phyloP scores from a whole-genome alignment of 768 basidiomycete species.

The Lentinula aciculospora region DNA sequence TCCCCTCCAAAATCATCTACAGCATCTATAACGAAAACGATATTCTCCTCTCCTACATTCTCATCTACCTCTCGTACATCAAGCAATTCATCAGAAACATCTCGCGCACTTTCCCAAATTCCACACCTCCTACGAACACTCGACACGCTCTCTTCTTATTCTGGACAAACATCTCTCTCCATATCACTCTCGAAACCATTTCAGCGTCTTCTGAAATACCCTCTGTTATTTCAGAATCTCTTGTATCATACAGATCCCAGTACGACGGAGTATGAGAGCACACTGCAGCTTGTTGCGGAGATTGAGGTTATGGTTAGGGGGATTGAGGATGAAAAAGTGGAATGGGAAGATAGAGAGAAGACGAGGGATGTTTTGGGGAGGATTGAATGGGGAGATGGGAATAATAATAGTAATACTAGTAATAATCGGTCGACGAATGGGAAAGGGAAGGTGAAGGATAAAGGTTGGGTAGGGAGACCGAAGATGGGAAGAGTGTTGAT shows the following conservation, averaged over 20 bases:
- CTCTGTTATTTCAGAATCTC: slow-evolving; percentile 94
- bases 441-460: not conserved
- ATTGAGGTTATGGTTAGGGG: slow-evolving; percentile 94
- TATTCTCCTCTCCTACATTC: not conserved
- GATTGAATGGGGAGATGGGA: slow-evolving; percentile 93
- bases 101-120: no score
- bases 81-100: not conserved
- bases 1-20: not conserved
- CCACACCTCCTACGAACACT: slow-evolving; percentile 34
- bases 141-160: not conserved
- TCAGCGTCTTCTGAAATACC: slow-evolving; percentile 94
- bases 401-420: slow-evolving; percentile 53
- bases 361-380: slow-evolving; percentile 50
- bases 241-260: slow-evolving; percentile 96
- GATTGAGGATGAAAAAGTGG: slow-evolving; percentile 33
- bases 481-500: slow-evolving; percentile 86
- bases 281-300: slow-evolving; percentile 93
- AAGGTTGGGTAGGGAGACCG: slow-evolving; percentile 67
- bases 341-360: slow-evolving; percentile 3
- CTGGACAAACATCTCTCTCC: slow-evolving; percentile 18
- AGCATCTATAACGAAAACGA: slow-evolving; percentile 64
- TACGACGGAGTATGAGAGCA: slow-evolving; percentile 95
- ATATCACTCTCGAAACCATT: slow-evolving; percentile 97
- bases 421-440: no score
- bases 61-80: not conserved